These are phyloP conservation scores for Salvia sclarea DNA, from an alignment of 305 asterid species.

Conservation along the genomic window DNA sequence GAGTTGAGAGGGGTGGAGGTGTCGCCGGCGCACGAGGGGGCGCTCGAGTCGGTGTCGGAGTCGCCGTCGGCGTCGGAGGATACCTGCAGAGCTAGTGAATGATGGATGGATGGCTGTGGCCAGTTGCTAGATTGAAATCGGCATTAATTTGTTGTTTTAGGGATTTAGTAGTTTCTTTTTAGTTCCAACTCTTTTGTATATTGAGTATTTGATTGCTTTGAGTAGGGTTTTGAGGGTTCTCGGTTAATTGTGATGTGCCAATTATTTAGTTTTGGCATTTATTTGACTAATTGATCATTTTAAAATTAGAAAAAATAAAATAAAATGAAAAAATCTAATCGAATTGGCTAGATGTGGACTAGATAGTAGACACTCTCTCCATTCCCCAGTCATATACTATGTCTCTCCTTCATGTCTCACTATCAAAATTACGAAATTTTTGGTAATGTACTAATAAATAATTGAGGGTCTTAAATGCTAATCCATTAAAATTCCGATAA, in stretches of 20 bases:
- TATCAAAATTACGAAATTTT: no score
- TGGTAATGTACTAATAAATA: no score
- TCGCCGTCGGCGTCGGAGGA: slow-evolving; percentile 72
- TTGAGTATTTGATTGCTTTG: neutral
- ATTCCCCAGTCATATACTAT: no score
- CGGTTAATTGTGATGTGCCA: slow-evolving; percentile 1
- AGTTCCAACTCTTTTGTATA: slow-evolving; percentile 22
- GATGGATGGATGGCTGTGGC: slow-evolving; percentile 24
- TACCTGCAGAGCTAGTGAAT: slow-evolving; percentile 58
- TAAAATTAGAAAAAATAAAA: no score
- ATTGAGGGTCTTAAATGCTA: no score
- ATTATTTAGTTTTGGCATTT: neutral
- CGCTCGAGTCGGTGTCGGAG: slow-evolving; percentile 61
- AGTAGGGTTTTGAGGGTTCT: slow-evolving; percentile 14
- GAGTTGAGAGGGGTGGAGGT: slow-evolving; percentile 76
- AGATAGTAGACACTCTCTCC: no score
- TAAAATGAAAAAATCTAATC: no score
- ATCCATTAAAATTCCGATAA: no score
- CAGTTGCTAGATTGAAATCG: neutral
- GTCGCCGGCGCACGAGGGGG: slow-evolving; percentile 71
- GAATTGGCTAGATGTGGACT: no score
- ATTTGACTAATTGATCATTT: neutral
- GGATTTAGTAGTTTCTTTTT: neutral
- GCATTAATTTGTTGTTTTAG: neutral
- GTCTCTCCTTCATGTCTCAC: no score